Evolutionary conservation across 2,329 filamentous ascomycete genomes (phyloP), one percentile per base, ranked within the genome.

Genomic region (Penicillium palitans): DNA sequence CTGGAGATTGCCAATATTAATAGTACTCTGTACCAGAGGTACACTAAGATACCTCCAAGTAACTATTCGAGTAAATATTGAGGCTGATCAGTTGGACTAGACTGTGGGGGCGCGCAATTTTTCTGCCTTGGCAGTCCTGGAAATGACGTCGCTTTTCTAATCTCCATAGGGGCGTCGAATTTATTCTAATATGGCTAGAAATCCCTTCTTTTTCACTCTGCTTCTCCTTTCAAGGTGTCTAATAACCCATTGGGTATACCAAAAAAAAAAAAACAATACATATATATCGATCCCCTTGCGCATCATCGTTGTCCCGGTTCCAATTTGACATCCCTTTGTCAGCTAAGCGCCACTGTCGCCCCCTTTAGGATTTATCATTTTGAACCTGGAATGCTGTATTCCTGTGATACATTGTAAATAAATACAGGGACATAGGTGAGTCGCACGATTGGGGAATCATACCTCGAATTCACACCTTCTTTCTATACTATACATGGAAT

Each of bases 361-460:
- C 44, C 42, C 15, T 17, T 45, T n/a, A 27, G 21, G 3, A 19
- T 7, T 24, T 21, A 7, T 39, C 50, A 19, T 55, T 42, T 42
- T 19, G 13, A 25, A n/a, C 13, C 27, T 47, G 50, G 55, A 42
- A 53, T 54, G 37, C 37, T 54, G n/a, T 21, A 46, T 44, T 45
- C 41, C 41, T n/a, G 4, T 27, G 35, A 41, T 17, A 41, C 19
- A 27, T 47, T 46, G 55, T 40, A 39, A 35, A 46, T 54, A 57
- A 37, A 53, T 37, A 41, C 46, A 41, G 27, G 24, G 45, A 42
- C 17, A 37, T 55, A 54, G 27, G 55, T 57, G 19, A 57, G 55
- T 57, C 19, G 5, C 21, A 29, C 31, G 15, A 27, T 10, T 25
- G 37, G 10, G 21, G 31, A 52, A 10, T 33, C 31, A 19, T 7